Base-by-base conservation (phyloP, 257 asterid genomes). In the Scutellaria barbata region DNA sequence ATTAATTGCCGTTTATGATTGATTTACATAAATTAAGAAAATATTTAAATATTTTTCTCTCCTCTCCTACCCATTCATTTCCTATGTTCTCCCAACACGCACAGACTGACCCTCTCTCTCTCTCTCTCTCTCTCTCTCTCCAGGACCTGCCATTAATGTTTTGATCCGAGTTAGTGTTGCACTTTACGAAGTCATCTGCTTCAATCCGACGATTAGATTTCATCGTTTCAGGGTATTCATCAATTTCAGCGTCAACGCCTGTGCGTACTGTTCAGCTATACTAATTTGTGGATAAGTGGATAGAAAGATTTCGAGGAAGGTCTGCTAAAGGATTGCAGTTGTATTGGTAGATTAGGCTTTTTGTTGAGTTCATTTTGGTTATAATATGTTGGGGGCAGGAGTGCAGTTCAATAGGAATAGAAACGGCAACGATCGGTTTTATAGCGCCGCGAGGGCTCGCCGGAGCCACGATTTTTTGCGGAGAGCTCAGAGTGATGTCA, bases 381-480 rank as follows among this genome's bases (percentile, higher is more conserved):
- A 5, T 46, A 74, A 72, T 64, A 88, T 90, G 97, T 83, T 84
- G 81, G 96, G 95, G 63, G 79, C 89, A 52, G 92, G 97, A 73
- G 70, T 88, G 82, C 96, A 85, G 83, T 81, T 85, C 75, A 82
- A 81, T 80, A 73, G 87, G 80, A 87, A 83, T 80, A 81, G 80
- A 72, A 84, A 85, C 59, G 90, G 88, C 46, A 96, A 87, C 20
- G 96, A 85, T 85, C 84, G 90, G 81, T 85, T 85, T 77, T 85
- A 82, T 71, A 80, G 88, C 83, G 87, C 88, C 11, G 79, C 88
- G 0, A 90, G 80, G 81, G 86, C 89, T 67, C 89, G 86, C 51
- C 80, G 85, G 84, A 83, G 78, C 75, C 84, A 78, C 42, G 92
- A 81, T 75, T 77, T 66, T 65, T 51, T 69, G 65, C 76, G 82